Evolutionary conservation across 139 green algal species (phyloP).

Genomic region (Pleodorina starrii): DNA sequence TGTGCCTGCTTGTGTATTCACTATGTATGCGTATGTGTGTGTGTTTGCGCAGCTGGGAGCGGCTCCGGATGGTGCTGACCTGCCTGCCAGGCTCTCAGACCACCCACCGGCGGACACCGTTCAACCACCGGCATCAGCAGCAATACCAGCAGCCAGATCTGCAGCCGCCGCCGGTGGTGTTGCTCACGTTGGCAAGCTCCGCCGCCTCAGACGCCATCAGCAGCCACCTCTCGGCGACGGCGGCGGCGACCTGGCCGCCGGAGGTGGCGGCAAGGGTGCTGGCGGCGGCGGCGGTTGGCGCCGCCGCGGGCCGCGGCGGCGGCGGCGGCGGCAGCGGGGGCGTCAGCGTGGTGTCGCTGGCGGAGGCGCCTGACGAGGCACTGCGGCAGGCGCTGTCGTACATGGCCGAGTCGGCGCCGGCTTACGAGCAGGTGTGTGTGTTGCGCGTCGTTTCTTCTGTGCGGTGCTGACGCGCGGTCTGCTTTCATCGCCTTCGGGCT

Average conservation of each 20-base stretch:
- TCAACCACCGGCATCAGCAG: background rate
- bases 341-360: slow-evolving; percentile 9
- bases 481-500: no score
- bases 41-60: slow-evolving; percentile 33
- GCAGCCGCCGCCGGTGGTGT: background rate
- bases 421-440: slow-evolving; percentile 18
- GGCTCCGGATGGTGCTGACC: background rate
- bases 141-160: background rate
- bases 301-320: no score
- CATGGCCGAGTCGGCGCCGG: slow-evolving; percentile 6
- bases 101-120: background rate
- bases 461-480: no score
- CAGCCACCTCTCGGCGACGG: background rate
- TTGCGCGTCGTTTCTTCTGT: no score
- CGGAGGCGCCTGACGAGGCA: slow-evolving; percentile 26
- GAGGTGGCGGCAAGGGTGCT: background rate
- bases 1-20: no score
- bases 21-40: background rate
- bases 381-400: slow-evolving; percentile 17
- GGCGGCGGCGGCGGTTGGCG: background rate
- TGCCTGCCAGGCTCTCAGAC: background rate
- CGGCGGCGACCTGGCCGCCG: background rate
- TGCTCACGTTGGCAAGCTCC: slow-evolving; percentile 20
- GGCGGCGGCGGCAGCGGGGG: background rate
- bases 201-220: slow-evolving; percentile 3